Evolutionary conservation across 2,329 filamentous ascomycete genomes (phyloP).

Genomic region (Xylariaceae sp.): DNA sequence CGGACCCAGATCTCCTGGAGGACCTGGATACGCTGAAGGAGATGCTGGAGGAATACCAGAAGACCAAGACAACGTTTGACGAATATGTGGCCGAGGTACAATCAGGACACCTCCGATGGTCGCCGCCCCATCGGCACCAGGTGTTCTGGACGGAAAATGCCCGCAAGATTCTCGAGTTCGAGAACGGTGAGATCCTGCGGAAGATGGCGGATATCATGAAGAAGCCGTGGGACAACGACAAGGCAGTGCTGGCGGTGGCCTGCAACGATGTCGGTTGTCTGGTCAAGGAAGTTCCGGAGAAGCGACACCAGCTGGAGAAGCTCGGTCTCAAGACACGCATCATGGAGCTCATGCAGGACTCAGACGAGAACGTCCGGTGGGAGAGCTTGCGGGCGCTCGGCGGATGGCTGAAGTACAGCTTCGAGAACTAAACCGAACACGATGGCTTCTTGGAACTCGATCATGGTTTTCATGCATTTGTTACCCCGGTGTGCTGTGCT

Average conservation of each 20-base stretch:
- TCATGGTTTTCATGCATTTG: no score
- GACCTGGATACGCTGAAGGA: slow-evolving; percentile 55
- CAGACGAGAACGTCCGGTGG: slow-evolving; percentile 84
- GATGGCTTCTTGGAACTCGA: no score
- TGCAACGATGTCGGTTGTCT: slow-evolving; percentile 88
- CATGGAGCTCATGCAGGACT: slow-evolving; percentile 89
- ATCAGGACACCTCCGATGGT: slow-evolving; percentile 85
- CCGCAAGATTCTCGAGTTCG: slow-evolving; percentile 73
- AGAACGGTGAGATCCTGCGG: slow-evolving; percentile 69
- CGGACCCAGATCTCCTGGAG: slow-evolving; percentile 56
- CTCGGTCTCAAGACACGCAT: slow-evolving; percentile 77
- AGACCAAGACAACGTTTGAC: slow-evolving; percentile 71
- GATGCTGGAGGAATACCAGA: slow-evolving; percentile 59
- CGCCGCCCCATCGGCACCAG: slow-evolving; percentile 77
- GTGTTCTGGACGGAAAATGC: slow-evolving; percentile 92
- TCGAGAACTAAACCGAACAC: no score
- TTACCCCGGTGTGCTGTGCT: slow-evolving; percentile 3
- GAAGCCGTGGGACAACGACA: slow-evolving; percentile 68
- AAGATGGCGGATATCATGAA: slow-evolving; percentile 79
- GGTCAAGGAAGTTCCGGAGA: slow-evolving; percentile 84
- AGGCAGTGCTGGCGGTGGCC: slow-evolving; percentile 83
- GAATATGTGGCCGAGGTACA: slow-evolving; percentile 84
- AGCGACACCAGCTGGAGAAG: slow-evolving; percentile 71
- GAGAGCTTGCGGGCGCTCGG: slow-evolving; percentile 80
- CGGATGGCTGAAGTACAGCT: slow-evolving; percentile 58